Conservation (phyloP, 805 yeast species). For the Yarrowia phangngaensis region DNA sequence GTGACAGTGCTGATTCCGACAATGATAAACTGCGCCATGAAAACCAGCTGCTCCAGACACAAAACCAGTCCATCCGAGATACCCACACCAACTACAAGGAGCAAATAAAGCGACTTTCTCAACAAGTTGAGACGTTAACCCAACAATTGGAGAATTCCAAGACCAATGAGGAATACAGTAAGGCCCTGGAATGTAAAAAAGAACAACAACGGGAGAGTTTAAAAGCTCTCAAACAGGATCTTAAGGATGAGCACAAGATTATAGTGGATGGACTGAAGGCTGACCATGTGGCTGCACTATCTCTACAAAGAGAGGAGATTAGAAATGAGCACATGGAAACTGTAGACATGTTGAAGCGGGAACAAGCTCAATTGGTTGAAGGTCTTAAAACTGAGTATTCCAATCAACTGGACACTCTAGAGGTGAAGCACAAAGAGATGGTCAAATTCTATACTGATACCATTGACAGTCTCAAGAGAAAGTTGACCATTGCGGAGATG, state of each 20-base stretch:
- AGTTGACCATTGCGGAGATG: constrained; percentile 14
- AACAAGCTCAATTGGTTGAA: not conserved
- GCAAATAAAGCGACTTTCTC: constrained; percentile 3
- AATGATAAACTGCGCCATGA: constrained; percentile 15
- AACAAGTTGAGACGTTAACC: constrained; percentile 7
- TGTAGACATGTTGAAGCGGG: not conserved
- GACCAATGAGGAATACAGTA: not conserved
- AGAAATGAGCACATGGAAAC: constrained; percentile 1
- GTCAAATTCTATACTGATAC: constrained; percentile 3
- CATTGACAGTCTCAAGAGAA: constrained; percentile 9
- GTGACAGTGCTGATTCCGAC: constrained; percentile 9
- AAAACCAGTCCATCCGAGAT: constrained; percentile 21
- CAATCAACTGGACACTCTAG: not conserved
- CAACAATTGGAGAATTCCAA: constrained; percentile 1
- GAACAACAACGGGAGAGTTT: not conserved
- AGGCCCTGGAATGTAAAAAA: not conserved
- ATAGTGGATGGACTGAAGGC: not conserved
- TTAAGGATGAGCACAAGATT: not conserved
- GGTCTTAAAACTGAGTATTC: constrained; percentile 8
- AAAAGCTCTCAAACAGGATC: not conserved
- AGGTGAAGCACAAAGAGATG: constrained; percentile 3
- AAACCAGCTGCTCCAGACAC: constrained; percentile 15
- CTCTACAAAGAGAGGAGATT: constrained; percentile 1
- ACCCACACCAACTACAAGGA: constrained; percentile 24
- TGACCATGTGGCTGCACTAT: not conserved